Evolutionary conservation across 176 grass and related monocot species (phyloP).

Genomic region (Chrysopogon serrulatus): DNA sequence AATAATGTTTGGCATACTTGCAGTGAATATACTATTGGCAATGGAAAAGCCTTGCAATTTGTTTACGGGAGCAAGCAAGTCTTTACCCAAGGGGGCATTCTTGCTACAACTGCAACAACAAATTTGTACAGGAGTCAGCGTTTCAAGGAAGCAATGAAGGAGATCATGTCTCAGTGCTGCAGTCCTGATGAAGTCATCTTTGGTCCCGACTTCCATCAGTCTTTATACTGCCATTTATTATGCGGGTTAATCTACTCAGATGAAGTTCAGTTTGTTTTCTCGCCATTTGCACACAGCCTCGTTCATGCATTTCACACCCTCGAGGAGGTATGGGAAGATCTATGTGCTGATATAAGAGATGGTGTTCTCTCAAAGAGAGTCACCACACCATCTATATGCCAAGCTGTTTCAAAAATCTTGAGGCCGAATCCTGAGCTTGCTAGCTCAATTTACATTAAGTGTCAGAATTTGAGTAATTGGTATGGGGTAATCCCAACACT

Average conservation of each 20-base stretch:
- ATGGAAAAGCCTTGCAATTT: constrained; percentile 86
- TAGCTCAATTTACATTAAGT: constrained; percentile 52
- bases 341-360: constrained; percentile 67
- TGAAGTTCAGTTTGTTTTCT: constrained; percentile 63
- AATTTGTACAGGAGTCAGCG: constrained; percentile 61
- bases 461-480: constrained; percentile 67
- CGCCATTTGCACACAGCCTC: constrained; percentile 81
- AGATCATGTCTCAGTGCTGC: constrained; percentile 56
- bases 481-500: constrained; percentile 84
- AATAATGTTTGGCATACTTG: neutral
- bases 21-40: constrained; percentile 69
- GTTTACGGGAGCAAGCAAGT: constrained; percentile 83
- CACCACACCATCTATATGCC: constrained; percentile 53
- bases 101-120: constrained; percentile 69
- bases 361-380: constrained; percentile 73
- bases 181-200: constrained; percentile 89
- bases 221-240: constrained; percentile 84
- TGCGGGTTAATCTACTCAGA: constrained; percentile 76
- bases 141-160: constrained; percentile 68
- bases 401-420: constrained; percentile 77
- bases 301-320: constrained; percentile 74
- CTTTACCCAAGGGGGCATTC: constrained; percentile 61
- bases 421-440: constrained; percentile 66
- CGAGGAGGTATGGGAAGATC: constrained; percentile 70
- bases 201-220: constrained; percentile 65